These are phyloP conservation scores for Thalassiosira ordinaria DNA, from an alignment of 352 stramenopile species.

Conservation along the genomic window DNA sequence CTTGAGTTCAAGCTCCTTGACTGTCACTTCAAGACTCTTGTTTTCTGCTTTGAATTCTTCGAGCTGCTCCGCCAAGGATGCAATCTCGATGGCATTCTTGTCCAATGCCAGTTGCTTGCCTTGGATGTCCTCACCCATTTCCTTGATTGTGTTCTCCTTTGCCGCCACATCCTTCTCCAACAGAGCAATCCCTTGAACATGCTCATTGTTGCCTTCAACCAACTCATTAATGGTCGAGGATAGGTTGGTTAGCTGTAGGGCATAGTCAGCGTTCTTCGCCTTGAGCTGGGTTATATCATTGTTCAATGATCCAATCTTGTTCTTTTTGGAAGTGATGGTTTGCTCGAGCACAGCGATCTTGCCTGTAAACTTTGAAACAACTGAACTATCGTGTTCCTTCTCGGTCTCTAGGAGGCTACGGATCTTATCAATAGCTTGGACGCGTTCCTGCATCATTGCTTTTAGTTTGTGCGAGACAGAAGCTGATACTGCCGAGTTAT, in stretches of 20 bases:
- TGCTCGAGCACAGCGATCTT: background rate
- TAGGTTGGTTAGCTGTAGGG: background rate
- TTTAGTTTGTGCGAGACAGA: no score
- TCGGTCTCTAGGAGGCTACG: background rate
- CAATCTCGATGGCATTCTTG: background rate
- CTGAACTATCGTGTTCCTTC: background rate
- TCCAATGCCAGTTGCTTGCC: constrained; percentile 4
- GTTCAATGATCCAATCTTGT: background rate
- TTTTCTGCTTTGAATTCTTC: background rate
- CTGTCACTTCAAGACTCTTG: background rate
- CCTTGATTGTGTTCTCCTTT: background rate
- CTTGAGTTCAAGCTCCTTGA: constrained; percentile 4
- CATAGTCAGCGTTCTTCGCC: background rate
- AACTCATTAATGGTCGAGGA: constrained; percentile 7
- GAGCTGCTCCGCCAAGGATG: background rate
- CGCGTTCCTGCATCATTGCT: no score
- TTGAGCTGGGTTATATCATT: background rate
- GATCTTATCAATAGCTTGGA: no score
- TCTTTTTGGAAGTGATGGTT: background rate
- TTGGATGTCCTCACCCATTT: background rate
- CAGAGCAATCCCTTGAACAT: background rate
- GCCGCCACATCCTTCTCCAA: constrained; percentile 2
- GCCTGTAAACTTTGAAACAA: background rate
- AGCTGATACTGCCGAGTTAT: no score
- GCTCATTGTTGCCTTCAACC: background rate